Conservation (phyloP, 1,139 yeast species). For the Torulaspora globosa region DNA sequence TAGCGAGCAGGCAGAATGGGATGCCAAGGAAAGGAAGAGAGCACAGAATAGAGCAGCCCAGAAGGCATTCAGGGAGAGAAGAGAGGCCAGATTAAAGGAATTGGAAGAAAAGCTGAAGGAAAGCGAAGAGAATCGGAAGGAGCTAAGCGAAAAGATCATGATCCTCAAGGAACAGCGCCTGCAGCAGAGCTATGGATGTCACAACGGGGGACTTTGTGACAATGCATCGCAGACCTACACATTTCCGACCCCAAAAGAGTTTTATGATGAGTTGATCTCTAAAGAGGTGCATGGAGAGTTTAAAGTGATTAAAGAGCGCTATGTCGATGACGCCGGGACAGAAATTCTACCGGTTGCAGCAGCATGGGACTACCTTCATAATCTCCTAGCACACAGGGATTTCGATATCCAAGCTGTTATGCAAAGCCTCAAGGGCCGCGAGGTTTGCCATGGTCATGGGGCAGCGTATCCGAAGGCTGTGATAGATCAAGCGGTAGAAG, state of each 20-base stretch:
- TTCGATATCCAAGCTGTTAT: conserved; percentile 59
- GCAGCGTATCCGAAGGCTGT: conserved; percentile 63
- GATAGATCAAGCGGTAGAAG: conserved; percentile 41
- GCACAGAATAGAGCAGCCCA: conserved; percentile 90
- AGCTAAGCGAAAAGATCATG: conserved; percentile 52
- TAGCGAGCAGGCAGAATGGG: conserved; percentile 1
- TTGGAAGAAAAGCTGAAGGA: conserved; percentile 55
- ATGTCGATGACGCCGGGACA: conserved; percentile 31
- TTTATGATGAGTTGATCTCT: conserved; percentile 9
- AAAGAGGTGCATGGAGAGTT: conserved; percentile 4
- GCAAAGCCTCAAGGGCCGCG: conserved; percentile 57
- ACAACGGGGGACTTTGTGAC: neutral
- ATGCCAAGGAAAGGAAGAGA: conserved; percentile 47
- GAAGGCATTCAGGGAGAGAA: conserved; percentile 81
- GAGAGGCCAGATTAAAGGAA: conserved; percentile 68
- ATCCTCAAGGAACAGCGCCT: conserved; percentile 23
- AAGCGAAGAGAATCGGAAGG: conserved; percentile 57
- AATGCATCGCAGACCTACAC: conserved; percentile 9
- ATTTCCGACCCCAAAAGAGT: conserved; percentile 19
- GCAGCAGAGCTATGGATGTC: neutral
- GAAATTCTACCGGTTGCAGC: conserved; percentile 68
- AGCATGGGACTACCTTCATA: conserved; percentile 69
- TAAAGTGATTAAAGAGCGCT: conserved; percentile 4
- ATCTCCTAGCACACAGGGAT: conserved; percentile 46
- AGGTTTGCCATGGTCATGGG: conserved; percentile 76